Conservation (phyloP, 441 rosid genomes). For the Gossypium trilobum region DNA sequence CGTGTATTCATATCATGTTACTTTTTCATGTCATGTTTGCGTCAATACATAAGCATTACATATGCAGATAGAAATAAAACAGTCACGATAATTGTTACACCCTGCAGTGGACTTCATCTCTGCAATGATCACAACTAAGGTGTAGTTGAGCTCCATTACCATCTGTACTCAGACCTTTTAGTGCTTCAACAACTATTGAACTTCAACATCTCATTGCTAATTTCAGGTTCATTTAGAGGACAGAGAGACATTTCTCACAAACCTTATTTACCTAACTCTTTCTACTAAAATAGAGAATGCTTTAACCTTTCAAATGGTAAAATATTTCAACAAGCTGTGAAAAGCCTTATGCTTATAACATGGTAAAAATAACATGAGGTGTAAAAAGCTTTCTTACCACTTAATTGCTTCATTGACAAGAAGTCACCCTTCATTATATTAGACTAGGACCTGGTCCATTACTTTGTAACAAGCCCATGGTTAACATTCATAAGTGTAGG, state of each 20-base stretch:
- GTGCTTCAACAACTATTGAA: slow-evolving; percentile 2
- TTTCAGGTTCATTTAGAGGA: not conserved
- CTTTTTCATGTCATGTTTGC: not conserved
- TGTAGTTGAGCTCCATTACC: not conserved
- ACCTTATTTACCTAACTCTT: not conserved
- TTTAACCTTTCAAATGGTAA: not conserved
- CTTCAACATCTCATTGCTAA: not conserved
- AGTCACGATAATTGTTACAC: not conserved
- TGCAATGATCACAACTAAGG: not conserved
- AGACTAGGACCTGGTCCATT: not conserved
- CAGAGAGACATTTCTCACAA: not conserved
- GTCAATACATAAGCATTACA: not conserved
- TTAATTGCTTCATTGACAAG: not conserved
- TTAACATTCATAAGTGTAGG: not conserved
- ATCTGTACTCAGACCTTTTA: not conserved
- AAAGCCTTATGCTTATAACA: not conserved
- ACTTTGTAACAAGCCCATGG: not conserved
- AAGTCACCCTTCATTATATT: not conserved
- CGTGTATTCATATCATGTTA: not conserved
- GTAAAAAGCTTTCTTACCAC: not conserved
- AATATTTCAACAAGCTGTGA: not conserved
- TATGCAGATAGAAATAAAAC: not conserved
- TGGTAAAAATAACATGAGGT: not conserved
- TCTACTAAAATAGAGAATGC: not conserved
- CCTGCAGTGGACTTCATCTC: not conserved